phyloP scores from a whole-genome alignment of 2,329 filamentous ascomycete species.

The Pseudogymnoascus sp. region DNA sequence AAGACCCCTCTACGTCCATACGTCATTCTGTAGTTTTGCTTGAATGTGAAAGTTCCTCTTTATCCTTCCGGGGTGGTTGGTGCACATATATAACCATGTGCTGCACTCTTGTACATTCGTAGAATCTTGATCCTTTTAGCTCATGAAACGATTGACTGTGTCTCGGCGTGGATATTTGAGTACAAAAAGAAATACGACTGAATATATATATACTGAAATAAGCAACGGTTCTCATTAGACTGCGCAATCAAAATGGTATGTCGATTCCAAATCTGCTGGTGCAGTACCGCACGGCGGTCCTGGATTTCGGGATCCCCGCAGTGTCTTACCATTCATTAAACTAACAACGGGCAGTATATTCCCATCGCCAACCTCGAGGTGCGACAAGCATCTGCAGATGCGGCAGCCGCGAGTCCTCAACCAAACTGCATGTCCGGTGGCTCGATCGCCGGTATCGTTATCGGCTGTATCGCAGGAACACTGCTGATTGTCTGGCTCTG shows the following conservation, averaged over 20 bases:
- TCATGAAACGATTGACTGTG: neutral
- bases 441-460: conserved; percentile 8
- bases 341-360: conserved; percentile 2
- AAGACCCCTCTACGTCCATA: neutral
- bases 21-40: neutral
- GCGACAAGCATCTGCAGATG: neutral
- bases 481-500: conserved; percentile 5
- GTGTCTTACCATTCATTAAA: neutral
- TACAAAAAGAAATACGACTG: neutral
- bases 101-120: neutral
- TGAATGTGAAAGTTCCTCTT: conserved; percentile 1
- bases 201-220: neutral
- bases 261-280: neutral
- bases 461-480: conserved; percentile 9
- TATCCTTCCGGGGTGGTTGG: neutral
- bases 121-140: neutral
- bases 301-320: neutral
- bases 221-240: neutral
- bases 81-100: neutral
- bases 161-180: neutral
- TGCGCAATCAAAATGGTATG: neutral
- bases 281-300: neutral
- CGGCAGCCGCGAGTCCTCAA: conserved; percentile 1
- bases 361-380: conserved; percentile 7
- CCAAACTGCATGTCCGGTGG: conserved; percentile 8